Evolutionary conservation across 2,329 filamentous ascomycete species (phyloP).

Genomic region (Eurotiales sp.): DNA sequence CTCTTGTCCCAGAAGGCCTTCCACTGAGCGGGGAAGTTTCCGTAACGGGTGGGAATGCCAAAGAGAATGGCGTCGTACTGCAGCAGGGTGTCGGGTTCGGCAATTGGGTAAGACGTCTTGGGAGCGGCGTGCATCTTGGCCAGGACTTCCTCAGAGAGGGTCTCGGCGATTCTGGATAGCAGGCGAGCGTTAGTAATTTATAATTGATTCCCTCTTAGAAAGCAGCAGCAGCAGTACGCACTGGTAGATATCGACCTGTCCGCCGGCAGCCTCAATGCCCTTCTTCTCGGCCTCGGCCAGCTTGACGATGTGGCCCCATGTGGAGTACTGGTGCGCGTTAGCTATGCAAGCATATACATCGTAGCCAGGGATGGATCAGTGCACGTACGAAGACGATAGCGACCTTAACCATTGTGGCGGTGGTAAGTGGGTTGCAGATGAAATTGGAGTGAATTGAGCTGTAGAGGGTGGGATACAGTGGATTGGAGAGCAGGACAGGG

Average conservation of each 20-base stretch:
- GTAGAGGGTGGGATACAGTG: background rate
- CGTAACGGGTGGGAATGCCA: conserved; percentile 92
- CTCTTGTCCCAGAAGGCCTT: conserved; percentile 83
- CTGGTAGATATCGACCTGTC: conserved; percentile 78
- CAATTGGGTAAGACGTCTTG: conserved; percentile 66
- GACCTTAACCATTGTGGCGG: conserved; percentile 72
- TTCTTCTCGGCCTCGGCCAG: conserved; percentile 86
- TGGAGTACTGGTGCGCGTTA: conserved; percentile 65
- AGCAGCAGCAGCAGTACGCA: conserved; percentile 36
- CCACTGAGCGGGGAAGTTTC: conserved; percentile 96
- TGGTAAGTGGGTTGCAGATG: conserved; percentile 1
- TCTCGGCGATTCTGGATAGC: conserved; percentile 68
- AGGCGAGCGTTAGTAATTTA: background rate
- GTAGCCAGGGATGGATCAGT: conserved; percentile 4
- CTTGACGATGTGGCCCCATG: conserved; percentile 84
- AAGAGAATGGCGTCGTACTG: conserved; percentile 85
- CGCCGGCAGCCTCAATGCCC: conserved; percentile 84
- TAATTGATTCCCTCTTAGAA: background rate
- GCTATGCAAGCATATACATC: background rate
- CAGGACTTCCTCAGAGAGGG: conserved; percentile 77
- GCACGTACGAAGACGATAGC: conserved; percentile 80
- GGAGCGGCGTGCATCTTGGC: conserved; percentile 84
- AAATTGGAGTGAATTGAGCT: background rate
- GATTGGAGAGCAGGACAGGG: background rate
- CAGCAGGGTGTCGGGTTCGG: conserved; percentile 60